Evolutionary conservation across 768 basidiomycete genomes (phyloP), one percentile per base, ranked within the genome.

Genomic region (Multifurca ochricompacta): DNA sequence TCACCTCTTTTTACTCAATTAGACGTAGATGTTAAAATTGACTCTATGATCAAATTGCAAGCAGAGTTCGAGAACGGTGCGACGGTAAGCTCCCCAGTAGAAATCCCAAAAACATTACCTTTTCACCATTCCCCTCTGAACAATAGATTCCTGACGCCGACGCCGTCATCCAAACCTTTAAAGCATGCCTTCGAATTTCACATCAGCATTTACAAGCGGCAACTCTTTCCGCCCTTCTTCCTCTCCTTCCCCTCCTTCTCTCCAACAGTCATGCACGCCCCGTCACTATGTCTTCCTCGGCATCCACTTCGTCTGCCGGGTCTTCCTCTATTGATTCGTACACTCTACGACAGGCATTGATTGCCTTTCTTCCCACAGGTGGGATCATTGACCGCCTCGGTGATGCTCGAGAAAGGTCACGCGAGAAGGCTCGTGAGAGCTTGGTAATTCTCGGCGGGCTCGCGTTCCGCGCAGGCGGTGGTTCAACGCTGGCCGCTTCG

Each of bases 361-460:
- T 67, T 44, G 77, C 86, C 9, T 83, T 93, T 66, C 73, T 91
- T 30, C 81, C 89, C 25, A 63, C 83, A 2, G 87, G 87, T 37
- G 89, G 87, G 36, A 73, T 91, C 19, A 73, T 93, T 53, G 91
- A 94, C 64, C 81, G 88, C 44, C 77, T 94, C 14, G 90, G 89
- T 25, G 91, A 94, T 65, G 63, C 66, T 37, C 85, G 83, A 61
- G 87, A 89, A 66, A 77, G 75, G 58, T 73, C 82, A 10, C 78
- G 90, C 59, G 73, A 80, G 27, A 85, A 83, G 60, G 91, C 91
- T 25, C 79, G 84, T 42, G 85, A 91, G 65, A 75, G 79, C 19
- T 69, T 94, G n/a, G 81, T 86, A 42, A 73, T 81, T 49, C 77
- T 91, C 18, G 90, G 85, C 52, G 83, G 82, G 31, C 75, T 82